Evolutionary conservation across 2,329 filamentous ascomycete genomes (phyloP).

Genomic region (Arthroderma sp.): DNA sequence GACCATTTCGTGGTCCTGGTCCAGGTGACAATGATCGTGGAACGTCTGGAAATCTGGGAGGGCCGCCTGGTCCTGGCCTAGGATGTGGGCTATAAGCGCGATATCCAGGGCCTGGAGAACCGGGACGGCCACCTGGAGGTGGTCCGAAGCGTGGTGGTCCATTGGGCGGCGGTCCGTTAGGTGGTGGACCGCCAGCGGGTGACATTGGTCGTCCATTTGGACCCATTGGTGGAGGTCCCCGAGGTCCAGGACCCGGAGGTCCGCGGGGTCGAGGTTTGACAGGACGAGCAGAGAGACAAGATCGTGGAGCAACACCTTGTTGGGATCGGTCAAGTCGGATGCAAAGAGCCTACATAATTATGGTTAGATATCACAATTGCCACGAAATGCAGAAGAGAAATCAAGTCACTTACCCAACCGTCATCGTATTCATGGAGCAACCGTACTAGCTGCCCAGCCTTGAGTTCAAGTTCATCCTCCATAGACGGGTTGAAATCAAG

Average conservation of each 20-base stretch:
- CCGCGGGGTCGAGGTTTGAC: conserved; percentile 63
- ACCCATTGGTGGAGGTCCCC: conserved; percentile 21
- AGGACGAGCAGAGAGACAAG: conserved; percentile 80
- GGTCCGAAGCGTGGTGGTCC: conserved; percentile 20
- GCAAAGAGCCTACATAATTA: conserved; percentile 59
- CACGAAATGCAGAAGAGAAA: background rate
- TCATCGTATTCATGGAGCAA: conserved; percentile 95
- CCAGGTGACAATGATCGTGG: conserved; percentile 37
- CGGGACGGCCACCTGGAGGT: conserved; percentile 19
- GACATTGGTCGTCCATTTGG: conserved; percentile 21
- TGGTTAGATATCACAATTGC: conserved; percentile 17
- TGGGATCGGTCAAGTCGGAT: conserved; percentile 77
- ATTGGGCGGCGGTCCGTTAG: conserved; percentile 7
- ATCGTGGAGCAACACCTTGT: conserved; percentile 87
- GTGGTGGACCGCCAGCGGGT: conserved; percentile 15
- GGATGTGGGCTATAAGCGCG: conserved; percentile 13
- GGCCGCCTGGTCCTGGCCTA: conserved; percentile 17
- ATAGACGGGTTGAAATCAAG: conserved; percentile 88
- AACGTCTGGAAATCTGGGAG: conserved; percentile 18
- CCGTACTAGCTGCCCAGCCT: conserved; percentile 69
- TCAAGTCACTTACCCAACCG: conserved; percentile 64
- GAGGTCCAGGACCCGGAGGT: conserved; percentile 22
- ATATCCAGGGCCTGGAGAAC: conserved; percentile 19
- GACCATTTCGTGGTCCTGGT: conserved; percentile 28
- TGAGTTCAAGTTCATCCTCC: conserved; percentile 77